These are phyloP conservation scores for Scheffersomyces spartinae DNA, from an alignment of 805 yeast species.

Conservation along the genomic window DNA sequence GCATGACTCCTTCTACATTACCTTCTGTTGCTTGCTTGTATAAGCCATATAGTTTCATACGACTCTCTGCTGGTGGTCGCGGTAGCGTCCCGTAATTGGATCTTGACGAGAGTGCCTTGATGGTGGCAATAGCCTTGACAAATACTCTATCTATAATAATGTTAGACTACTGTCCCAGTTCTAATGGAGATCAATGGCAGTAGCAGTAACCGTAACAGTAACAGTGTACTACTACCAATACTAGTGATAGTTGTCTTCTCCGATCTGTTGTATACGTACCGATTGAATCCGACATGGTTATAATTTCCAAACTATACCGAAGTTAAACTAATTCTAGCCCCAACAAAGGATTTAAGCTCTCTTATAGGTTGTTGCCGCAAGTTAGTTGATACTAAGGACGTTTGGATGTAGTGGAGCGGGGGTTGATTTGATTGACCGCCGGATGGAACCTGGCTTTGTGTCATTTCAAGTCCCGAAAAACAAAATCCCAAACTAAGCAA, in stretches of 20 bases:
- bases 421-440: too few species aligned
- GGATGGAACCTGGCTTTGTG: too few species aligned
- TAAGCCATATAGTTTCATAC: conserved; percentile 65
- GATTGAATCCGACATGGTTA: conserved; percentile 39
- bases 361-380: too few species aligned
- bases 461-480: too few species aligned
- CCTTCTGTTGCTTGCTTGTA: conserved; percentile 90
- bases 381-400: too few species aligned
- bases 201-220: too few species aligned
- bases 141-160: conserved; percentile 57
- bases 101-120: conserved; percentile 57
- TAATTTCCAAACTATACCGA: too few species aligned
- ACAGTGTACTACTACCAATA: conserved; percentile 1
- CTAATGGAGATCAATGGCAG: too few species aligned
- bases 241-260: not conserved
- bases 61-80: conserved; percentile 61
- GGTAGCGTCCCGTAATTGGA: conserved; percentile 54
- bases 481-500: too few species aligned
- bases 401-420: too few species aligned
- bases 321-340: too few species aligned
- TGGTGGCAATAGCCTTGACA: conserved; percentile 72
- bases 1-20: conserved; percentile 57
- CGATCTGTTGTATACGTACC: conserved; percentile 15
- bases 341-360: too few species aligned
- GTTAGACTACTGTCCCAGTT: conserved; percentile 7